phyloP scores from a whole-genome alignment of 2,329 filamentous ascomycete species.

The Pseudodiploospora longispora region DNA sequence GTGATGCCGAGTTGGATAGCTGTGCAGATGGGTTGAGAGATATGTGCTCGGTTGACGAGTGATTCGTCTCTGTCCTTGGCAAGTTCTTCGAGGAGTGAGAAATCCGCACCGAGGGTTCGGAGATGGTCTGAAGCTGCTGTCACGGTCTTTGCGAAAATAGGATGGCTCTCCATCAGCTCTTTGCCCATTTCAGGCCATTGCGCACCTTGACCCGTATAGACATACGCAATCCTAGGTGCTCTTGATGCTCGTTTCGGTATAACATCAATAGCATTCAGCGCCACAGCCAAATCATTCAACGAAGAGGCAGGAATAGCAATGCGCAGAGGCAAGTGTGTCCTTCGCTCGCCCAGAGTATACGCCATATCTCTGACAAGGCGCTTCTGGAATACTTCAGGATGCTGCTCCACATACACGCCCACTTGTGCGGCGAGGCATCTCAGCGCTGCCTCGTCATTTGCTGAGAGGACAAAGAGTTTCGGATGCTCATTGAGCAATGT shows the following conservation, averaged over 20 bases:
- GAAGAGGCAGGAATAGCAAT: constrained; percentile 35
- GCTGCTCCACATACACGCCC: constrained; percentile 32
- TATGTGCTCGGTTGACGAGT: constrained; percentile 28
- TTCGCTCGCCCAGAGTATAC: constrained; percentile 38
- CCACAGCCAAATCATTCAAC: constrained; percentile 36
- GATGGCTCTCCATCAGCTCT: constrained; percentile 26
- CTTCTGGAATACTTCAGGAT: constrained; percentile 33
- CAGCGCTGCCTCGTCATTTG: constrained; percentile 28
- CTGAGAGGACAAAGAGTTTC: constrained; percentile 36
- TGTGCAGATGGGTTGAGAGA: constrained; percentile 37
- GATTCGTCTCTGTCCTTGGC: constrained; percentile 24
- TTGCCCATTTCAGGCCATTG: constrained; percentile 31
- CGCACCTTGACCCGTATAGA: constrained; percentile 33
- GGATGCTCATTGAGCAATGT: constrained; percentile 11
- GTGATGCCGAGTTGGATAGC: constrained; percentile 41
- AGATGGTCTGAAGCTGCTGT: constrained; percentile 24
- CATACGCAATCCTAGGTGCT: constrained; percentile 20
- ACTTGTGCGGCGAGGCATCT: constrained; percentile 22
- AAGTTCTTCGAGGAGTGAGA: constrained; percentile 31
- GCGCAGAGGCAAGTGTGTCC: constrained; percentile 35
- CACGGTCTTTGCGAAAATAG: constrained; percentile 26
- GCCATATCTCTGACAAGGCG: constrained; percentile 37
- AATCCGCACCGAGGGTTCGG: constrained; percentile 24
- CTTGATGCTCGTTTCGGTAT: constrained; percentile 11
- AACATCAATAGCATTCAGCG: constrained; percentile 27